phyloP scores from a whole-genome alignment of 2,329 filamentous ascomycete genomes.

The Drechmeria coniospora region DNA sequence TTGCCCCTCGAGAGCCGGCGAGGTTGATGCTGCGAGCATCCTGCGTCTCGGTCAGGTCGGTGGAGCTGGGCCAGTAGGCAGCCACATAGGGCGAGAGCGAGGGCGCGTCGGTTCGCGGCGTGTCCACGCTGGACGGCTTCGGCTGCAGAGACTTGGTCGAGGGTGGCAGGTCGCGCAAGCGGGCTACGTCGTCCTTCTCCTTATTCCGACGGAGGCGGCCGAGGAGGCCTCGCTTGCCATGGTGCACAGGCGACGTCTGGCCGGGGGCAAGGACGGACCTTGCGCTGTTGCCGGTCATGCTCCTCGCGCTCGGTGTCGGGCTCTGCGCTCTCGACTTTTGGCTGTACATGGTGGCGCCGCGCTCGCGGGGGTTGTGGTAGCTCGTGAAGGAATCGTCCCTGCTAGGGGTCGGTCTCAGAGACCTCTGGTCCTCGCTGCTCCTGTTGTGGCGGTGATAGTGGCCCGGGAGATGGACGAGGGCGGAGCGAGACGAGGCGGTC shows the following conservation, averaged over 20 bases:
- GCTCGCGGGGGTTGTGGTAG: constrained; percentile 33
- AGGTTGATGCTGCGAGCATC: constrained; percentile 16
- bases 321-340: constrained; percentile 53
- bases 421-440: constrained; percentile 50
- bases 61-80: constrained; percentile 12
- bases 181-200: constrained; percentile 36
- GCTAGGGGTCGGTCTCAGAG: constrained; percentile 56
- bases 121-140: constrained; percentile 33
- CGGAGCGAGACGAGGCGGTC: constrained; percentile 46
- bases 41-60: constrained; percentile 14
- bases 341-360: constrained; percentile 28
- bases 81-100: constrained; percentile 23
- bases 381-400: constrained; percentile 48
- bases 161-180: constrained; percentile 31
- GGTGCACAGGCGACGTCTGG: constrained; percentile 42
- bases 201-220: constrained; percentile 35
- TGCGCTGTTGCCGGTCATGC: constrained; percentile 32
- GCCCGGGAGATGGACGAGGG: constrained; percentile 48
- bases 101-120: constrained; percentile 23
- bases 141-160: constrained; percentile 38
- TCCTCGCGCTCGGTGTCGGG: constrained; percentile 63
- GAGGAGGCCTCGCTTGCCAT: constrained; percentile 35
- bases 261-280: constrained; percentile 33
- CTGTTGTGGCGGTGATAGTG: constrained; percentile 54
- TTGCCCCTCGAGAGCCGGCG: constrained; percentile 23